phyloP scores from a whole-genome alignment of 768 basidiomycete species.

The Clavaria fumosa region DNA sequence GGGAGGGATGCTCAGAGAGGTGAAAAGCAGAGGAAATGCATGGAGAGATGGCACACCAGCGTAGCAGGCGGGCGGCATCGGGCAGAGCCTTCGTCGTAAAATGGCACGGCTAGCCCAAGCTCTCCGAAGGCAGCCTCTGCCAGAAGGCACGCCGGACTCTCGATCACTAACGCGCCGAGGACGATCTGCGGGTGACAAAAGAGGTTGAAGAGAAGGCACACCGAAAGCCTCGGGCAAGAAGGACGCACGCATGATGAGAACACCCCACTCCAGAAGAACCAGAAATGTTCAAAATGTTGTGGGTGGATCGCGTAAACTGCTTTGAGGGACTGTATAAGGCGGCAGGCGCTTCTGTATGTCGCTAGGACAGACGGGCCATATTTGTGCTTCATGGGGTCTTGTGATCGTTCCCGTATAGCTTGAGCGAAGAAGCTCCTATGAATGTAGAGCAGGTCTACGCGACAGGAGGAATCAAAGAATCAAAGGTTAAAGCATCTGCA shows the following conservation, averaged over 20 bases:
- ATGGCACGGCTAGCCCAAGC: slow-evolving; percentile 21
- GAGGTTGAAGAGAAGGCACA: neutral
- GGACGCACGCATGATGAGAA: slow-evolving; percentile 34
- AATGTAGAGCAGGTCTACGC: slow-evolving; percentile 27
- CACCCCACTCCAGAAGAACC: slow-evolving; percentile 38
- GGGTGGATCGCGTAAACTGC: slow-evolving; percentile 24
- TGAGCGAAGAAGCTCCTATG: slow-evolving; percentile 35
- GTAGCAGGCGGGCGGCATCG: slow-evolving; percentile 23
- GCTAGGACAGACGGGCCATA: slow-evolving; percentile 32
- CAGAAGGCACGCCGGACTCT: slow-evolving; percentile 29
- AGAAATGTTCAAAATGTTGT: too few relatives aligned
- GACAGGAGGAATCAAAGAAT: slow-evolving; percentile 1
- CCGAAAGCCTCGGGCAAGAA: neutral
- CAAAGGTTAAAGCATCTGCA: neutral
- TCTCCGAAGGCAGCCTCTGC: slow-evolving; percentile 25
- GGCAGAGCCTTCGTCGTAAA: slow-evolving; percentile 29
- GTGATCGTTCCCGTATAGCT: slow-evolving; percentile 26
- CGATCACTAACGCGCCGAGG: slow-evolving; percentile 30
- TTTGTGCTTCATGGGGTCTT: slow-evolving; percentile 29
- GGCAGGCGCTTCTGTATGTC: slow-evolving; percentile 27
- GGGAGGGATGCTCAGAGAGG: neutral
- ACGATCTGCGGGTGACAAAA: slow-evolving; percentile 20
- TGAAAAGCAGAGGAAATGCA: neutral
- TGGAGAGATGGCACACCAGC: slow-evolving; percentile 17
- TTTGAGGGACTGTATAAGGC: slow-evolving; percentile 25